Conservation (phyloP, 441 rosid species). For the Viola pubescens region DNA sequence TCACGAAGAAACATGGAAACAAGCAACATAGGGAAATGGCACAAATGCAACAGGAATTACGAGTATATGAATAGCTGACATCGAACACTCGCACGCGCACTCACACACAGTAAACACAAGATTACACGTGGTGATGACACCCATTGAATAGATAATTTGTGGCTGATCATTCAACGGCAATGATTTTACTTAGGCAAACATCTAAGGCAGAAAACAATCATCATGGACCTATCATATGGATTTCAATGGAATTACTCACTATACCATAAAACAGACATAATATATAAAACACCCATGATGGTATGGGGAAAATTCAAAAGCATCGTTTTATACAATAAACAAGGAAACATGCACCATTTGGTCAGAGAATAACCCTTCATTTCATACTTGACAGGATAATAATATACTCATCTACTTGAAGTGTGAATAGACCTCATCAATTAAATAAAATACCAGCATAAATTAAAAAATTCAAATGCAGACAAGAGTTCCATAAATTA, state of each 20-base stretch:
- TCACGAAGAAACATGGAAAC: no score
- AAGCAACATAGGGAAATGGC: no score
- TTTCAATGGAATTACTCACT: conserved; percentile 9
- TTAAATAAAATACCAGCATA: conserved; percentile 16
- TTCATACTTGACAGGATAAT: conserved; percentile 17
- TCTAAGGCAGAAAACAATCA: conserved; percentile 18
- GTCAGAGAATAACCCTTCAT: conserved; percentile 33
- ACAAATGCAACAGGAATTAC: no score
- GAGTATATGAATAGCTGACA: no score
- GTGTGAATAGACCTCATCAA: conserved; percentile 22
- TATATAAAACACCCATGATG: conserved; percentile 19
- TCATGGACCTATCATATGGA: conserved; percentile 7
- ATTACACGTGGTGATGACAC: no score
- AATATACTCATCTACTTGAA: conserved; percentile 21
- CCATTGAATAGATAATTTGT: neutral
- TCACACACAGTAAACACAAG: no score
- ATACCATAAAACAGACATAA: conserved; percentile 14
- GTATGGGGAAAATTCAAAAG: neutral
- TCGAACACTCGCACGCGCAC: no score
- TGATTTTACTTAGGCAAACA: conserved; percentile 14
- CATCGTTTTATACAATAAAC: conserved; percentile 12
- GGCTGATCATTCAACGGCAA: conserved; percentile 25
- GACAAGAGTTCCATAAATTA: conserved; percentile 39
- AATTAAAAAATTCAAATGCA: conserved; percentile 18
- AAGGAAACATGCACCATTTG: conserved; percentile 27